Percentiles rank a stretch among this genome's conserved stretches.
Conservation (phyloP, 257 asterid species). For the Euphrasia confusa region DNA sequence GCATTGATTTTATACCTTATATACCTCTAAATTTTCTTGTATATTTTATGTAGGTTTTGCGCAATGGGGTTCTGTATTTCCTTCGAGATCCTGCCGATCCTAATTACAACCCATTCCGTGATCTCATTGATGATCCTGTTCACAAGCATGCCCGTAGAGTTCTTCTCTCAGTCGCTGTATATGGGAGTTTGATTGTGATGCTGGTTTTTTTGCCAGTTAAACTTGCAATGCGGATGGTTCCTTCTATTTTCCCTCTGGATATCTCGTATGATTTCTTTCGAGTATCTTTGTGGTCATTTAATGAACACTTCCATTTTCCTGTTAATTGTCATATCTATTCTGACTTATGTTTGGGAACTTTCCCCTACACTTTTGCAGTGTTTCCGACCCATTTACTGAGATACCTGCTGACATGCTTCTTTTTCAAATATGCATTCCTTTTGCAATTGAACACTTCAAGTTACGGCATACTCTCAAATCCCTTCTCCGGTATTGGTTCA, state of each 20-base stretch:
- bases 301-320: conserved; percentile 8
- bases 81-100: conserved; percentile 99
- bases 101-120: conserved; percentile 97
- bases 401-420: conserved; percentile 98
- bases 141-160: conserved; percentile 99
- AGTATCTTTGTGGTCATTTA: neutral
- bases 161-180: conserved; percentile 85
- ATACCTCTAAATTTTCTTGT: neutral
- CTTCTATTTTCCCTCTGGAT: conserved; percentile 91
- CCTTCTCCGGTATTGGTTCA: conserved; percentile 88
- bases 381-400: conserved; percentile 96
- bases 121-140: conserved; percentile 95
- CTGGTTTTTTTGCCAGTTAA: conserved; percentile 93
- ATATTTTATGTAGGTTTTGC: conserved; percentile 63
- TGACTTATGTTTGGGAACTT: conserved; percentile 11
- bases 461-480: conserved; percentile 86
- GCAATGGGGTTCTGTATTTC: conserved; percentile 90
- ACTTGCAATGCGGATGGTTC: conserved; percentile 87
- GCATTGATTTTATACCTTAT: neutral
- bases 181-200: conserved; percentile 97
- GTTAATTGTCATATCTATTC: conserved; percentile 14
- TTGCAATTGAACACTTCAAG: conserved; percentile 94
- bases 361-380: conserved; percentile 41
- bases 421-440: conserved; percentile 97
- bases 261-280: conserved; percentile 67